phyloP scores from a whole-genome alignment of 2,329 filamentous ascomycete genomes.

The Lanzia echinophila region DNA sequence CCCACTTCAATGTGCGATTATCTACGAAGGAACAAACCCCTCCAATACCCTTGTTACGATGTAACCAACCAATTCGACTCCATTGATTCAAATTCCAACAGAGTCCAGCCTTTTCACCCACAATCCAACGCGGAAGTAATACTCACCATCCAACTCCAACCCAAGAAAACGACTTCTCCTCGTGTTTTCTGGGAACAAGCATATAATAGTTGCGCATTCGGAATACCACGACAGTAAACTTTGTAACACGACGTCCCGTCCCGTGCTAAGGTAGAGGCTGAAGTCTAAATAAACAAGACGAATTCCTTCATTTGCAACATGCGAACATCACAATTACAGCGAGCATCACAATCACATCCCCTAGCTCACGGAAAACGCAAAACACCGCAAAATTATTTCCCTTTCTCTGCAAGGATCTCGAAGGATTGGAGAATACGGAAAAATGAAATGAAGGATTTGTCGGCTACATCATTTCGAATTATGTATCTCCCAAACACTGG shows the following conservation, averaged over 20 bases:
- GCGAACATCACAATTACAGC: background rate
- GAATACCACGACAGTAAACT: conserved; percentile 5
- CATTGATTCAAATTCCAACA: background rate
- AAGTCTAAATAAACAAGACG: conserved; percentile 2
- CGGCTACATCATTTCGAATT: no score
- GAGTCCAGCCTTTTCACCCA: background rate
- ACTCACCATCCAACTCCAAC: conserved; percentile 1
- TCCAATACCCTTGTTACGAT: background rate
- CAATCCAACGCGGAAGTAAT: conserved; percentile 2
- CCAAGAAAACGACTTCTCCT: conserved; percentile 3
- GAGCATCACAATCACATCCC: background rate
- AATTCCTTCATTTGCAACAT: background rate
- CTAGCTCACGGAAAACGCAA: no score
- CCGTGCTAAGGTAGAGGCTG: conserved; percentile 3
- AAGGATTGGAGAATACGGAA: background rate
- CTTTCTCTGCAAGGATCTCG: background rate
- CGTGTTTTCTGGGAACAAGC: conserved; percentile 7
- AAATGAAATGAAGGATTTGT: no score
- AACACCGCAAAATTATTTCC: background rate
- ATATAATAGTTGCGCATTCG: conserved; percentile 1
- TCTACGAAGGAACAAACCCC: conserved; percentile 3
- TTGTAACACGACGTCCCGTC: conserved; percentile 5
- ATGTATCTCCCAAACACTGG: no score
- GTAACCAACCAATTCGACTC: conserved; percentile 5
- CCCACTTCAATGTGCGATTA: conserved; percentile 6